Evolutionary conservation across 164 flowering plant genomes (phyloP), one percentile per base, ranked within the genome.

Genomic region (Cinnamomum chago): DNA sequence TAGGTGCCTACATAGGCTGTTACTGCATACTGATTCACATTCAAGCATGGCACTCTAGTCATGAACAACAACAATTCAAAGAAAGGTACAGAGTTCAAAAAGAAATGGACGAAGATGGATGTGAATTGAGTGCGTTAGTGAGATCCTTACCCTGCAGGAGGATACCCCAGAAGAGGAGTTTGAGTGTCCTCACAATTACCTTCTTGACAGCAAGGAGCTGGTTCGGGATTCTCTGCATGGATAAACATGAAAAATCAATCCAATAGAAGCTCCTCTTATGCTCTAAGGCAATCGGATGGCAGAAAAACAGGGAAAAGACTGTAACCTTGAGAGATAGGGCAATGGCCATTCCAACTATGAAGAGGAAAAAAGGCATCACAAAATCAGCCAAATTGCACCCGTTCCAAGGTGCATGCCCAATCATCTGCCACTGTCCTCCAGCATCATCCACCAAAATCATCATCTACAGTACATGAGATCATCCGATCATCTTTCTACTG

Each of bases 371-470:
- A 18, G 97, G 97, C 97, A 95, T 90, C 47, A 95, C 98, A 73
- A 95, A 92, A 79, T 93, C 97, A 64, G 99, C 97, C 35, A 95
- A 89, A 65, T 88, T 87, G 85, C 95, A 90, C 11, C 99, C 99
- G 76, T 90, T 85, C 97, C 97, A 95, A 11, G 97, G 97, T 11
- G 97, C 90, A 72, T 95, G 99, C n/a, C 87, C 86, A 35, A 95
- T 93, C 85, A 76, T 76, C 17, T 88, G 94, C 92, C 92, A 95
- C 65, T 87, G 87, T 52, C 93, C 94, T 71, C 95, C 97, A 25
- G 99, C 97, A 83, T 93, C 94, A 83, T 93, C 97, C 66, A 95
- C 99, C 82, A 93, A 82, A 71, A 93, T 86, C 98, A 92, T 95
- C 86, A 95, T 76, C 97, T 94, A 72, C 85, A 30, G 2, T 25